A percentile compares a stretch with the other conserved stretches of the same genome.
These are phyloP conservation scores for Saposhnikovia divaricata DNA, from an alignment of 129 eudicot species.

Conservation along the genomic window DNA sequence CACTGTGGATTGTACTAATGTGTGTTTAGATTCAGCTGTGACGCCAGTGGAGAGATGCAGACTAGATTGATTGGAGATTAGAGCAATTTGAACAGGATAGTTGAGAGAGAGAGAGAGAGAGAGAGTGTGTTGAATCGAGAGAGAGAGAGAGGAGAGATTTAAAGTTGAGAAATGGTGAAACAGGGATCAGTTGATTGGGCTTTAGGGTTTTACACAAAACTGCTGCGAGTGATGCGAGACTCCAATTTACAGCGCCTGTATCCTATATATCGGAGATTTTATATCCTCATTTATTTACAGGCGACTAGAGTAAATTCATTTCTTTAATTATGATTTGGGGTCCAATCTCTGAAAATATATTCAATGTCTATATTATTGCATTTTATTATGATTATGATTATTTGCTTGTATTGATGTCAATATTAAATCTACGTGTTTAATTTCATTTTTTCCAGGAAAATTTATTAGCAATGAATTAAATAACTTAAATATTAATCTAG, in stretches of 20 bases:
- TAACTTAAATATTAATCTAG: too few relatives aligned
- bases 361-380: too few relatives aligned
- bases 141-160: neutral
- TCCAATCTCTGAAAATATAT: neutral
- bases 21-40: neutral
- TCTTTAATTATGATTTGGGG: too few relatives aligned
- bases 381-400: too few relatives aligned
- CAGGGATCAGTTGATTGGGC: neutral
- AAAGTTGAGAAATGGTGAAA: too few relatives aligned
- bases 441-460: too few relatives aligned
- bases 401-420: neutral
- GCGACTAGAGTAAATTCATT: neutral
- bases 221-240: neutral
- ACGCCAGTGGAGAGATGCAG: neutral
- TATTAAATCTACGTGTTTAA: too few relatives aligned
- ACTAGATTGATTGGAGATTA: too few relatives aligned
- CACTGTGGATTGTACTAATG: conserved; percentile 6
- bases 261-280: neutral
- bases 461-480: too few relatives aligned
- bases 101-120: neutral
- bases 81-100: too few relatives aligned
- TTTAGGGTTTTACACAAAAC: conserved; percentile 2
- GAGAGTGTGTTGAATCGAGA: neutral
- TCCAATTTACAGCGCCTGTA: neutral
- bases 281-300: neutral